Evolutionary conservation across 768 basidiomycete species (phyloP), one percentile per base, ranked within the genome.

Genomic region (Neoboletus brunneissimus): DNA sequence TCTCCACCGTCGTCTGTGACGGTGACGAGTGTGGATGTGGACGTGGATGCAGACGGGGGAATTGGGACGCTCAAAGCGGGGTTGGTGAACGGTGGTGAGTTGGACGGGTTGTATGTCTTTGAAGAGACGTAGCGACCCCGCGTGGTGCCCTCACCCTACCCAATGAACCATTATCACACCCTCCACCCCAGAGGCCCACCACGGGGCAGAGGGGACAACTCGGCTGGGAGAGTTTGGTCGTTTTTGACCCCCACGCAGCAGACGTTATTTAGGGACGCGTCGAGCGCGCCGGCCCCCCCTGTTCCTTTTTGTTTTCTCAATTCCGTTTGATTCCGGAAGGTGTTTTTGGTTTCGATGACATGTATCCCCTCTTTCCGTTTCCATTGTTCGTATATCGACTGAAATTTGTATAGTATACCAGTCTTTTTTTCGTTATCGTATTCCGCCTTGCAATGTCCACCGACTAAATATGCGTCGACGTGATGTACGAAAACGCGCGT

Each of bases 81-180:
- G 8, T 45, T 71, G 32, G 69, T 71, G 20, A 67, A 62, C 7
- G 69, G 69, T 8, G 69, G 69, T 23, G 69, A 71, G 56, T 20
- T 71, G 57, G 69, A 71, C 20, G 69, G 69, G 32, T 34, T 71
- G 44, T 71, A 71, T 42, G 69, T 71, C 51, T 71, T 71, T 59
- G 69, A 71, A 32, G 62, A 57, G 54, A 61, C 58, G 25, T 65
- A 51, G 32, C 32, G 6, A 15, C 4, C 25, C 25, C 18, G n/a
- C 31, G 5, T 16, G 45, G 20, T 48, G 18, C 12, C 44, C 22
- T 56, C 47, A 7, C 40, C 15, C 54, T 18, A 7, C 40, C 15
- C 54, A 18, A 9, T 18, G 12, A 22, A 45, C 25, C 18, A 12
- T 20, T n/a, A 2, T 56, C 23, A 43, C 31, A 37, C 48, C 53